Conservation (phyloP, 1,284 basidiomycete genomes). For the Hypsizygus ulmarius region DNA sequence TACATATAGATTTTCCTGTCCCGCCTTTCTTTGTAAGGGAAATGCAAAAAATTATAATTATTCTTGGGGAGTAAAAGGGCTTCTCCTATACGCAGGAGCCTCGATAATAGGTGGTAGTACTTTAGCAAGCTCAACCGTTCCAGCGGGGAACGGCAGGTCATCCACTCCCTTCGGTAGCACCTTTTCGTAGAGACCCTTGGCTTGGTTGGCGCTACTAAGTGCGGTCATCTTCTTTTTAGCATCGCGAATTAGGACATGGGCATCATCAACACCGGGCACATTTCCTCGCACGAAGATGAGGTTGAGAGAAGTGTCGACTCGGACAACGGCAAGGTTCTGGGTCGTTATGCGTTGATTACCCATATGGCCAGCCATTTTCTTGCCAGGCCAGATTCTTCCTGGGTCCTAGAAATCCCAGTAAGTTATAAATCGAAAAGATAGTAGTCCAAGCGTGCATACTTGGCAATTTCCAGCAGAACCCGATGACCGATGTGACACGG, state of each 20-base stretch:
- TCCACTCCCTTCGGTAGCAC: constrained; percentile 82
- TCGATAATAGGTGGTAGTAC: constrained; percentile 61
- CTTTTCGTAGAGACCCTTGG: constrained; percentile 77
- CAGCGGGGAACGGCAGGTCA: constrained; percentile 90
- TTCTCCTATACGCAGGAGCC: constrained; percentile 68
- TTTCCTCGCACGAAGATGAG: constrained; percentile 83
- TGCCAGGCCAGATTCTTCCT: constrained; percentile 92
- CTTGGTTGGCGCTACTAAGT: constrained; percentile 60
- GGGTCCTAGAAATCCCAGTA: constrained; percentile 64
- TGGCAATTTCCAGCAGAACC: constrained; percentile 96
- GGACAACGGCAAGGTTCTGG: constrained; percentile 88
- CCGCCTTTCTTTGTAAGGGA: background rate
- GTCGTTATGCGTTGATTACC: constrained; percentile 82
- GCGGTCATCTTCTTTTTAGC: constrained; percentile 81
- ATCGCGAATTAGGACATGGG: constrained; percentile 74
- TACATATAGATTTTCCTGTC: background rate
- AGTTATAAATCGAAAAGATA: constrained; percentile 11
- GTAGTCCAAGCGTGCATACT: constrained; percentile 41
- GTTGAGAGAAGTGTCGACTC: constrained; percentile 84
- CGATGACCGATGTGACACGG: constrained; percentile 88
- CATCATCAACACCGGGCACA: constrained; percentile 75
- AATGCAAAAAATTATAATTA: constrained; percentile 32
- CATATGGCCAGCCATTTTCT: constrained; percentile 97
- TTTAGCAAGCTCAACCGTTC: constrained; percentile 76
- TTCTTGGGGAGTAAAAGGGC: constrained; percentile 74